Conservation (phyloP, 805 yeast genomes). For the Candida koratica region DNA sequence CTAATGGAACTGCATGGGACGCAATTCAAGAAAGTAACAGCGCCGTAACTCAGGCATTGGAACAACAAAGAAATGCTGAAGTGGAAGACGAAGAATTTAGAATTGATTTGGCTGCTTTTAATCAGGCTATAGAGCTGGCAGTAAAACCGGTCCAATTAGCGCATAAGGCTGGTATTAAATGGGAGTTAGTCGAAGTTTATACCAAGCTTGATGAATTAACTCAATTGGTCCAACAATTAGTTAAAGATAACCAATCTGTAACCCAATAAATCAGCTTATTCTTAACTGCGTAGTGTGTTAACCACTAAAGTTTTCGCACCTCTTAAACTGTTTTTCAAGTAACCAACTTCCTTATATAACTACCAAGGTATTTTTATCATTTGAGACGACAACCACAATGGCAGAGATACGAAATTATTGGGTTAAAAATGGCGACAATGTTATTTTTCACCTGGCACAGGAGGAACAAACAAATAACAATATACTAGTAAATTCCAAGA, state of each 20-base stretch:
- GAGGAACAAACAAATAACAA: no score
- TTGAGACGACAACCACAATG: neutral
- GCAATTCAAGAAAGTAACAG: slow-evolving; percentile 37
- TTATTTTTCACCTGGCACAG: no score
- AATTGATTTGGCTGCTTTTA: slow-evolving; percentile 50
- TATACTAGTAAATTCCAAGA: no score
- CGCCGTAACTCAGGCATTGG: slow-evolving; percentile 35
- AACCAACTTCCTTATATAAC: no score
- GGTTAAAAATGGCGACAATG: slow-evolving; percentile 26
- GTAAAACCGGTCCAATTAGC: slow-evolving; percentile 62
- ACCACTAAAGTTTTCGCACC: slow-evolving; percentile 3
- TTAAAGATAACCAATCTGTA: slow-evolving; percentile 37
- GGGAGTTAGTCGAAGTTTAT: slow-evolving; percentile 60
- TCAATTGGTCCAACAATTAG: slow-evolving; percentile 34
- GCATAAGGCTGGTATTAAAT: slow-evolving; percentile 50
- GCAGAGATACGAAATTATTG: slow-evolving; percentile 1
- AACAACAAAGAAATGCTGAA: slow-evolving; percentile 61
- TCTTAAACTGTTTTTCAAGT: no score
- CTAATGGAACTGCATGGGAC: slow-evolving; percentile 30
- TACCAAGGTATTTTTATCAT: no score
- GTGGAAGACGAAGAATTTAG: slow-evolving; percentile 63
- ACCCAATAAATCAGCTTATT: no score
- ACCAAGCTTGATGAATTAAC: slow-evolving; percentile 48
- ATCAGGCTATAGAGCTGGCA: slow-evolving; percentile 41
- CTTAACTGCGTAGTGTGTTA: no score